A percentile compares a stretch with the other conserved stretches of the same genome.
Evolutionary conservation across 352 stramenopile species (phyloP).

Genomic region (Phytophthora constricta): DNA sequence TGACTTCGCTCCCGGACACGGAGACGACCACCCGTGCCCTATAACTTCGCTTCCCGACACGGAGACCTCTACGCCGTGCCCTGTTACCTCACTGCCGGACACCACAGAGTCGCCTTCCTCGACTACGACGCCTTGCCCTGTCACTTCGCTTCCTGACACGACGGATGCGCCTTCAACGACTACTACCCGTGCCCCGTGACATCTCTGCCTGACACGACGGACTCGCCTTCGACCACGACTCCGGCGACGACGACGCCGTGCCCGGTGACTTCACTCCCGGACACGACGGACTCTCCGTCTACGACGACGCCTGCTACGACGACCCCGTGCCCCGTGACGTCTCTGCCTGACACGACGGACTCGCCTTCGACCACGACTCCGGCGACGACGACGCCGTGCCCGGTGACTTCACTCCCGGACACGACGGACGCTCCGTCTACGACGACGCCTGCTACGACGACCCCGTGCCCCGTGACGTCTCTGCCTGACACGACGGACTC

Average conservation of each 20-base stretch:
- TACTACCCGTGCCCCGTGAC: background rate
- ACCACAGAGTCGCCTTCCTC: background rate
- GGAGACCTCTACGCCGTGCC: conserved; percentile 6
- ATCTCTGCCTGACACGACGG: background rate
- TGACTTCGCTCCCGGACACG: conserved; percentile 6
- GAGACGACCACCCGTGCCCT: background rate
- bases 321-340: conserved; percentile 1
- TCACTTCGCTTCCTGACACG: conserved; percentile 13
- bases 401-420: conserved; percentile 14
- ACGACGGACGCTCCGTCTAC: background rate
- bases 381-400: conserved; percentile 9
- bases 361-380: background rate
- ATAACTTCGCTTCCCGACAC: background rate
- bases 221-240: background rate
- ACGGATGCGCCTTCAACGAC: background rate
- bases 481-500: conserved; percentile 7
- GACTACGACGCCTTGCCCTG: conserved; percentile 13
- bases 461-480: conserved; percentile 14
- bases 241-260: background rate
- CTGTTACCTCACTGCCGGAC: conserved; percentile 18
- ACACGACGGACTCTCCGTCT: background rate
- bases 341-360: background rate
- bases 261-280: conserved; percentile 5
- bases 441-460: background rate
- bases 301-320: background rate